These are phyloP conservation scores for Rhizopogon vinicolor DNA, from an alignment of 768 basidiomycete genomes.

Conservation along the genomic window DNA sequence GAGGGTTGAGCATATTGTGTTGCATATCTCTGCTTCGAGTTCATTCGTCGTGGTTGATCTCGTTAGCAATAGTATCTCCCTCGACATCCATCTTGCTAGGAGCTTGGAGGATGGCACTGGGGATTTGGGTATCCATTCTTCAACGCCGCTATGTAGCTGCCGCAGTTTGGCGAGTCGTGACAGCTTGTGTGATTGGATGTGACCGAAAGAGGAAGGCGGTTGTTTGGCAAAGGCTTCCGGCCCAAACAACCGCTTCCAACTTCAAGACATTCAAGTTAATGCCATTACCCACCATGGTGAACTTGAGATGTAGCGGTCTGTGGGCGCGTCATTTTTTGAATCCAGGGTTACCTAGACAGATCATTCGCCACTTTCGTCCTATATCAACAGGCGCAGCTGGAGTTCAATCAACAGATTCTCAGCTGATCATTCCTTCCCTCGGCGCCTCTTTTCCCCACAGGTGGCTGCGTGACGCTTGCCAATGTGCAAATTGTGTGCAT, in stretches of 20 bases:
- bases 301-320: background rate
- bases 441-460: constrained; percentile 52
- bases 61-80: too few relatives aligned
- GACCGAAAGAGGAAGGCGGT: constrained; percentile 6
- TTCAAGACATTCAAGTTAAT: too few relatives aligned
- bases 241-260: constrained; percentile 20
- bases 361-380: background rate
- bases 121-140: too few relatives aligned
- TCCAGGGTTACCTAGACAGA: background rate
- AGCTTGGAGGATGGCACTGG: too few relatives aligned
- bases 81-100: too few relatives aligned
- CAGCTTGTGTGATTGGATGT: background rate
- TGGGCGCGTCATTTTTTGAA: background rate
- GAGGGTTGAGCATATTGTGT: too few relatives aligned
- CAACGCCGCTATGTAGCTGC: too few relatives aligned
- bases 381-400: background rate
- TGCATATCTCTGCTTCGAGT: too few relatives aligned
- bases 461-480: constrained; percentile 87
- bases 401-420: background rate
- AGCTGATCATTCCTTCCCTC: constrained; percentile 23
- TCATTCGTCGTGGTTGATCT: too few relatives aligned
- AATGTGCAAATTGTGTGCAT: constrained; percentile 68
- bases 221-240: constrained; percentile 26
- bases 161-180: too few relatives aligned
- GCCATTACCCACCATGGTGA: background rate